Evolutionary conservation across 2,329 filamentous ascomycete species (phyloP).

Genomic region (Paecilomyces fulvus): DNA sequence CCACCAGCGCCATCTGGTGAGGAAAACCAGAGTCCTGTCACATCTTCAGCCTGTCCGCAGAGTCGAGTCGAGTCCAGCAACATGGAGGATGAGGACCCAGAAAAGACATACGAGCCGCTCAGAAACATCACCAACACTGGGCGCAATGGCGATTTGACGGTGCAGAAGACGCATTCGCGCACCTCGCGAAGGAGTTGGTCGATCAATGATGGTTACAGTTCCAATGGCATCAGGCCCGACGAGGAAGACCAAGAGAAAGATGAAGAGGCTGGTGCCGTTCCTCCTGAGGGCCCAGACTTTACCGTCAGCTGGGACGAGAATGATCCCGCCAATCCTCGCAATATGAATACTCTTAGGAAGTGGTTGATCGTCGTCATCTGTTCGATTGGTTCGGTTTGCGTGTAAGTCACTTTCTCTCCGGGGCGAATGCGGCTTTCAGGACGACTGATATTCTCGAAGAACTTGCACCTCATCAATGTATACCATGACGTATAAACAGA

Average conservation of each 20-base stretch:
- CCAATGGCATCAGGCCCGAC: constrained; percentile 16
- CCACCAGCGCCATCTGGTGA: background rate
- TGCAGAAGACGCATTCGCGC: constrained; percentile 15
- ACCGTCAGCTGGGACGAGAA: constrained; percentile 68
- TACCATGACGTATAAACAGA: constrained; percentile 69
- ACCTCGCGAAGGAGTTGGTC: constrained; percentile 22
- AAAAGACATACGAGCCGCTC: constrained; percentile 16
- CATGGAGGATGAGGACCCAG: constrained; percentile 3
- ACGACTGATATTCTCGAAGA: constrained; percentile 32
- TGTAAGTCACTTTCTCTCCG: constrained; percentile 51
- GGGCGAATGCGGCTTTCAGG: constrained; percentile 3
- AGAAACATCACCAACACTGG: constrained; percentile 9
- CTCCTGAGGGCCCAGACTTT: constrained; percentile 39
- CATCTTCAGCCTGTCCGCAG: background rate
- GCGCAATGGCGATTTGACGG: constrained; percentile 1
- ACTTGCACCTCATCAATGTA: constrained; percentile 86
- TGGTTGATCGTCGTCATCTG: constrained; percentile 74
- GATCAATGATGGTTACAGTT: constrained; percentile 27
- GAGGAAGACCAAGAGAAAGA: constrained; percentile 12
- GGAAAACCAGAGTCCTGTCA: background rate
- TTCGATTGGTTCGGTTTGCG: constrained; percentile 67
- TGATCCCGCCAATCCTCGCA: constrained; percentile 68
- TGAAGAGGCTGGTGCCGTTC: constrained; percentile 12
- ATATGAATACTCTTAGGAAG: constrained; percentile 56
- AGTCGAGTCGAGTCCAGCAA: constrained; percentile 1